Percentiles rank a stretch among this genome's conserved stretches.
Evolutionary conservation across 208 protist genomes (phyloP).

Genomic region (Sergeia podlipaevii): DNA sequence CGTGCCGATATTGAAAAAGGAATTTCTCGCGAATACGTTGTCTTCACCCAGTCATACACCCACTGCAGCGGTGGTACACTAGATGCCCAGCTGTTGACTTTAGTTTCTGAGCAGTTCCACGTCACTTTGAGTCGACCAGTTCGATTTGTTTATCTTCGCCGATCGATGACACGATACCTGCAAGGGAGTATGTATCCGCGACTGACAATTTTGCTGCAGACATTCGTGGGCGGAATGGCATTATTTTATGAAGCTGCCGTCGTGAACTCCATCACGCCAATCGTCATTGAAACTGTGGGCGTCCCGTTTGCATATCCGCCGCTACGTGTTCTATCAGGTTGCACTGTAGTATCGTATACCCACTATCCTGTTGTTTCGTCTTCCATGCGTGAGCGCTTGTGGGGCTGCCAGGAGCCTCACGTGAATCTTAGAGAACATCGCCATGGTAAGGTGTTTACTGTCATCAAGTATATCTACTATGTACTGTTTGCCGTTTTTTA

Average conservation of each 20-base stretch:
- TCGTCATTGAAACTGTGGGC: conserved; percentile 95
- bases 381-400: conserved; percentile 71
- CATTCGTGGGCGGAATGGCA: conserved; percentile 77
- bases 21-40: conserved; percentile 47
- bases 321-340: conserved; percentile 75
- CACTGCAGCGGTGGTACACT: conserved; percentile 1
- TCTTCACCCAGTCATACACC: conserved; percentile 49
- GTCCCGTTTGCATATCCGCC: conserved; percentile 95
- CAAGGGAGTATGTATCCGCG: conserved; percentile 63
- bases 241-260: conserved; percentile 90
- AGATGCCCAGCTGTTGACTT: conserved; percentile 10
- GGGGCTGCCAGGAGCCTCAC: conserved; percentile 29
- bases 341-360: conserved; percentile 91
- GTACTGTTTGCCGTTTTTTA: conserved; percentile 89
- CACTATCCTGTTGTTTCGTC: conserved; percentile 98
- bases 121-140: conserved; percentile 51
- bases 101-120: conserved; percentile 66
- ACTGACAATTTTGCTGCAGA: conserved; percentile 94
- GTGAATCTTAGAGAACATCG: conserved; percentile 89
- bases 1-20: conserved; percentile 21
- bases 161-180: conserved; percentile 42
- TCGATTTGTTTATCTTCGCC: conserved; percentile 61
- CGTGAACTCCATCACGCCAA: conserved; percentile 38
- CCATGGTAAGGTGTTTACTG: conserved; percentile 40
- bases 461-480: conserved; percentile 91